Evolutionary conservation across 768 basidiomycete species (phyloP), one percentile per base, ranked within the genome.

Genomic region (Lentinula aciculospora): DNA sequence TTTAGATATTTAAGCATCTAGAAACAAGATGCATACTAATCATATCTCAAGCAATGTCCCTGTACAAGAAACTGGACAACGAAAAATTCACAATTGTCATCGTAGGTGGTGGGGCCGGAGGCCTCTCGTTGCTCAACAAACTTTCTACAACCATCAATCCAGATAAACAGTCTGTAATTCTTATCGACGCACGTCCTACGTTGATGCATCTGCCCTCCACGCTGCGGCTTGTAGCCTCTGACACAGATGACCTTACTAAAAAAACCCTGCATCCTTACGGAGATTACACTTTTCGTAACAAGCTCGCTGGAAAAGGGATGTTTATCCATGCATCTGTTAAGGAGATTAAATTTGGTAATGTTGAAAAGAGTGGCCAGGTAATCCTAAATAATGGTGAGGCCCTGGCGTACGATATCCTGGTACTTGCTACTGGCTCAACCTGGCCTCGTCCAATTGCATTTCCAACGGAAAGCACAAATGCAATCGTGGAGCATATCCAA

Each of bases 51-150:
- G 12, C 1, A 28, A 49, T 31, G 28, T 49, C 47, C 13, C 12
- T 32, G 7, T 8, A 49, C 49, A 51, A 34, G 7, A 36, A n/a
- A 32, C 1, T 8, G 5, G 19, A 37, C 27, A 51, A 21, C 19
- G 8, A 34, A 8, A 51, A 51, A 25, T 34, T 19, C 3, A 55
- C 53, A 37, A 61, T 75, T 61, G 73, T 86, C 37, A 70, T 87
- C 61, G 69, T 86, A 51, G 83, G 84, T 37, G 87, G 81, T 31
- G 86, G 83, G 50, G 72, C 68, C 19, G 77, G 75, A 1, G 86
- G 86, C 13, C 68, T 72, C 25, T 61, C 71, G 10, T 60, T 79
- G 53, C 77, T 76, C 2, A 74, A 76, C 25, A 67, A 65, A 1
- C 81, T 89, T 57, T 79, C 83, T 2, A 76, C 74, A 39, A 28